Evolutionary conservation across 352 stramenopile species (phyloP).

Genomic region (Phytophthora citrophthora): DNA sequence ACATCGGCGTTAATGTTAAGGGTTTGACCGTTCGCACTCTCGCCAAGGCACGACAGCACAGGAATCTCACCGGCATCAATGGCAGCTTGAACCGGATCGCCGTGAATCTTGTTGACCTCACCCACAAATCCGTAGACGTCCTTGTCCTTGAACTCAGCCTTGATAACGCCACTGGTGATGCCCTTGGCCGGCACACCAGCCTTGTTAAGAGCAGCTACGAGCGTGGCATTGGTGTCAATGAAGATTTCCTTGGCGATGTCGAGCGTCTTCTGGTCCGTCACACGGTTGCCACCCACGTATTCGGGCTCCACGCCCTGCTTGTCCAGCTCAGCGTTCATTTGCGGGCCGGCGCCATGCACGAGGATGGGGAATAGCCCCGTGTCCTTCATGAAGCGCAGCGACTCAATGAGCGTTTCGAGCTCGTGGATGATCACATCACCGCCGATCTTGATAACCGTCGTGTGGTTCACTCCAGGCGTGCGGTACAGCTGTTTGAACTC

Average conservation of each 20-base stretch:
- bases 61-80: constrained; percentile 81
- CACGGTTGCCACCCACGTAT: constrained; percentile 88
- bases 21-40: constrained; percentile 74
- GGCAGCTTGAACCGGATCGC: constrained; percentile 67
- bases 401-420: constrained; percentile 84
- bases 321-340: constrained; percentile 90
- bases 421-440: constrained; percentile 90
- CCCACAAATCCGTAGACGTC: constrained; percentile 88
- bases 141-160: constrained; percentile 82
- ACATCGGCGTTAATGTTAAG: constrained; percentile 93
- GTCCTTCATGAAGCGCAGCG: constrained; percentile 84
- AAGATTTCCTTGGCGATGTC: constrained; percentile 90
- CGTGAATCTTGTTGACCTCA: constrained; percentile 80
- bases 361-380: constrained; percentile 87
- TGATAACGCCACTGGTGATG: constrained; percentile 89
- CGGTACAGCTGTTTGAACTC: constrained; percentile 82
- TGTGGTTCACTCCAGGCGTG: constrained; percentile 71
- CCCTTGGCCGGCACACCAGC: constrained; percentile 72
- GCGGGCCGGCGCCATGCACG: constrained; percentile 87
- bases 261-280: constrained; percentile 88
- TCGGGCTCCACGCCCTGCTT: constrained; percentile 83
- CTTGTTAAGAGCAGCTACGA: constrained; percentile 76
- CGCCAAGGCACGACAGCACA: constrained; percentile 85
- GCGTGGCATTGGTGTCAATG: constrained; percentile 79
- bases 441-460: constrained; percentile 91